A percentile compares a stretch with the other conserved stretches of the same genome.
These are phyloP conservation scores for Dalbergia oliveri DNA, from an alignment of 306 rosid genomes.

Conservation along the genomic window DNA sequence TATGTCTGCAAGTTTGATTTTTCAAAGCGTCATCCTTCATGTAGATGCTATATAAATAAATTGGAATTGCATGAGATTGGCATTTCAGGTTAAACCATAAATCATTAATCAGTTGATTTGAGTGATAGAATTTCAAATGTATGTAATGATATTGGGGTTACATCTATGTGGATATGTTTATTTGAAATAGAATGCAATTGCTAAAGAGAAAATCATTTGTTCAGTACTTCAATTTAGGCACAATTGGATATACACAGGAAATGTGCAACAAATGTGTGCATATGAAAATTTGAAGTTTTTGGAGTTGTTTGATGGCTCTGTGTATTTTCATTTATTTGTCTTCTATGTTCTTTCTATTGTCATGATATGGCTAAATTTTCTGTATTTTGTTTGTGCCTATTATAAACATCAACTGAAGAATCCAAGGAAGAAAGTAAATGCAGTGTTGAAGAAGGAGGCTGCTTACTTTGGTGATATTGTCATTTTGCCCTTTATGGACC, in stretches of 20 bases:
- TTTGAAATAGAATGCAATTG: background rate
- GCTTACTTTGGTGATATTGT: constrained; percentile 88
- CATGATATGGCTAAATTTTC: constrained; percentile 43
- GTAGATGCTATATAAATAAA: background rate
- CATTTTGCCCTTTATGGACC: constrained; percentile 94
- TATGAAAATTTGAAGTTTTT: constrained; percentile 12
- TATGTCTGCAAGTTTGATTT: background rate
- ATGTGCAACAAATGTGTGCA: constrained; percentile 31
- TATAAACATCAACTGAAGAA: constrained; percentile 59
- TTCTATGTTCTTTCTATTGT: constrained; percentile 18
- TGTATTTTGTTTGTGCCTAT: constrained; percentile 17
- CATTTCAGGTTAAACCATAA: constrained; percentile 9
- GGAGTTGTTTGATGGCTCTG: background rate
- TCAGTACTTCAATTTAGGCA: background rate
- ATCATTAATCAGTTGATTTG: background rate
- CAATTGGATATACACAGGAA: background rate
- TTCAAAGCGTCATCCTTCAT: constrained; percentile 4
- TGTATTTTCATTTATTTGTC: constrained; percentile 16
- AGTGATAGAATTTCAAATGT: constrained; percentile 10
- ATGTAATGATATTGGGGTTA: background rate
- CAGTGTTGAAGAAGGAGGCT: constrained; percentile 84
- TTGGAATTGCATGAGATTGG: background rate
- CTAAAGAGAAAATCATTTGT: background rate
- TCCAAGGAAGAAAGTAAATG: constrained; percentile 95
- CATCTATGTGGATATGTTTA: background rate